A percentile compares a stretch with the other conserved stretches of the same genome.
Evolutionary conservation across 2,329 filamentous ascomycete genomes (phyloP).

Genomic region (Coniochaeta sp.): DNA sequence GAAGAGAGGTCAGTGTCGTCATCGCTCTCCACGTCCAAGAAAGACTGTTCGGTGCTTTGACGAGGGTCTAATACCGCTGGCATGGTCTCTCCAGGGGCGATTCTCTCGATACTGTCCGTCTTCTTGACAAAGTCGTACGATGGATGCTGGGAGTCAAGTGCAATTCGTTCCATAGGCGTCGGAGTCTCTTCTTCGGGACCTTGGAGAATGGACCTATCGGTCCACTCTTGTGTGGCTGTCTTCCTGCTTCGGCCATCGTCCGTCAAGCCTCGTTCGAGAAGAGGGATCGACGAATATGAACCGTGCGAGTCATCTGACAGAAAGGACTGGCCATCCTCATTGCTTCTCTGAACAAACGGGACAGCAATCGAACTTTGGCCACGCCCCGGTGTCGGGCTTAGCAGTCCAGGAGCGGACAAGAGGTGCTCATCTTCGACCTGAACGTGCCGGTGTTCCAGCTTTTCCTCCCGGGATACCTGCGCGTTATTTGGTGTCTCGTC

Average conservation of each 20-base stretch:
- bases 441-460: conserved; percentile 35
- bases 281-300: conserved; percentile 69
- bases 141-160: conserved; percentile 23
- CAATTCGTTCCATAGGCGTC: conserved; percentile 10
- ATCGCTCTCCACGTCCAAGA: conserved; percentile 38
- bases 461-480: conserved; percentile 26
- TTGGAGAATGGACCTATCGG: conserved; percentile 45
- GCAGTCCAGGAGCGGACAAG: conserved; percentile 7
- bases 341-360: conserved; percentile 7
- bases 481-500: conserved; percentile 10
- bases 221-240: conserved; percentile 39
- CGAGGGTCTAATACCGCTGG: conserved; percentile 13
- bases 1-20: conserved; percentile 54
- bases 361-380: conserved; percentile 7
- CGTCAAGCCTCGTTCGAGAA: conserved; percentile 60
- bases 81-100: conserved; percentile 25
- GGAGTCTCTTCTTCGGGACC: conserved; percentile 33
- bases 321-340: conserved; percentile 36
- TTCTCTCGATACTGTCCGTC: conserved; percentile 42
- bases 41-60: conserved; percentile 29
- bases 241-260: conserved; percentile 38
- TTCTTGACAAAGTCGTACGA: conserved; percentile 49
- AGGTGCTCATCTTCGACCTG: conserved; percentile 33
- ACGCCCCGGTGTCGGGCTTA: background rate
- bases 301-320: conserved; percentile 57